These are phyloP conservation scores for Acanthochlamys bracteata DNA, from an alignment of 106 monocot genomes.

Conservation along the genomic window DNA sequence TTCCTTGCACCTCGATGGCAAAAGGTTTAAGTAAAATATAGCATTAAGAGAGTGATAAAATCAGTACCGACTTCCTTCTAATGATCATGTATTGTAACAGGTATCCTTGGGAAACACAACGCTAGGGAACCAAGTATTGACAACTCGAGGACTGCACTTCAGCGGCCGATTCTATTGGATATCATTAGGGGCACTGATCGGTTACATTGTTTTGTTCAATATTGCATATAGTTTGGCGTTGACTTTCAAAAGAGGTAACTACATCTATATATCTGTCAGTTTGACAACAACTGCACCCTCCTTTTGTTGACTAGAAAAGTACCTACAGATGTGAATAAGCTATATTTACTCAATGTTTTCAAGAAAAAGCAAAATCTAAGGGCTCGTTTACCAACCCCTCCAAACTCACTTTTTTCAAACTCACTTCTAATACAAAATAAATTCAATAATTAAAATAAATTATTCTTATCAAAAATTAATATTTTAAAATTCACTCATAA, in stretches of 20 bases:
- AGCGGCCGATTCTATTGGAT: conserved; percentile 57
- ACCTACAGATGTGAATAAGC: too few species aligned
- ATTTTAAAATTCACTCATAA: too few species aligned
- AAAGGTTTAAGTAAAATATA: conserved; percentile 22
- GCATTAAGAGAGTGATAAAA: not conserved
- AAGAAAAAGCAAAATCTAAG: too few species aligned
- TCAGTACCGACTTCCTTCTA: not conserved
- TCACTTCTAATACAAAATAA: too few species aligned
- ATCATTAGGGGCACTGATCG: conserved; percentile 51
- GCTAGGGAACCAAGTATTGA: conserved; percentile 35
- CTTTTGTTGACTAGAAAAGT: too few species aligned
- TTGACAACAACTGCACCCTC: not conserved
- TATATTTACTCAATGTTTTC: too few species aligned
- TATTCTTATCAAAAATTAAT: too few species aligned
- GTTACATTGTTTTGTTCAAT: conserved; percentile 47
- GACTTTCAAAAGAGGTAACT: conserved; percentile 43
- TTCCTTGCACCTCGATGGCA: conserved; percentile 67
- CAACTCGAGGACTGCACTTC: conserved; percentile 49
- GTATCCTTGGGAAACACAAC: conserved; percentile 27
- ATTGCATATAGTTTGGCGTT: conserved; percentile 50
- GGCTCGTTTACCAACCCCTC: too few species aligned
- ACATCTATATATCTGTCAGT: not conserved
- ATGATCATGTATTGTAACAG: conserved; percentile 11
- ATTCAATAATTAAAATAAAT: too few species aligned
- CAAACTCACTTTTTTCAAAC: too few species aligned